A percentile compares a stretch with the other conserved stretches of the same genome.
phyloP scores from a whole-genome alignment of 768 basidiomycete species.

The Kwoniella heveanensis region DNA sequence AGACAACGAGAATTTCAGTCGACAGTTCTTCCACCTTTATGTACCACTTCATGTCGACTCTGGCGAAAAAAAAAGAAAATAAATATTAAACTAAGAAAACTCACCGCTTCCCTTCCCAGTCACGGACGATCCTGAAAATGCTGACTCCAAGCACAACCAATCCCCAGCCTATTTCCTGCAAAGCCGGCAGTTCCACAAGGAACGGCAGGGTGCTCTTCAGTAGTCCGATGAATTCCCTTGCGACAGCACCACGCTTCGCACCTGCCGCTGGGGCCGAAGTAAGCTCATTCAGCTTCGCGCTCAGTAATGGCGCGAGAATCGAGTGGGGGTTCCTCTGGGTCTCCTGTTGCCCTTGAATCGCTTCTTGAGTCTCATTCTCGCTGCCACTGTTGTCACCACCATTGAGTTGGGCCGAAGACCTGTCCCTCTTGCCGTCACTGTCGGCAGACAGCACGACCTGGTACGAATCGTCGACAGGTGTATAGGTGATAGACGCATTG shows the following conservation, averaged over 20 bases:
- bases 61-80: not conserved
- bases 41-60: too few species aligned
- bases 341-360: not conserved
- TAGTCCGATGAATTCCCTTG: constrained; percentile 38
- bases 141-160: constrained; percentile 29
- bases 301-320: constrained; percentile 74
- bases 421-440: not conserved
- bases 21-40: not conserved
- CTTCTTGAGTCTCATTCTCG: not conserved
- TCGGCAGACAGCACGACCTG: constrained; percentile 40
- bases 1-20: not conserved
- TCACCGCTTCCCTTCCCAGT: constrained; percentile 25
- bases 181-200: constrained; percentile 66
- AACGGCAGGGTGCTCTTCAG: constrained; percentile 66
- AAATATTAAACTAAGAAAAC: constrained; percentile 6
- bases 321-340: constrained; percentile 64
- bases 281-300: constrained; percentile 70
- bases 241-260: constrained; percentile 19
- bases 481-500: constrained; percentile 47
- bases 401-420: too few species aligned
- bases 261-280: constrained; percentile 1
- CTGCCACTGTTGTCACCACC: not conserved
- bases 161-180: constrained; percentile 4
- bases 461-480: constrained; percentile 47
- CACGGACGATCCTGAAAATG: constrained; percentile 38